Evolutionary conservation across 805 yeast genomes (phyloP), one percentile per base, ranked within the genome.

Genomic region (Candida endomychidarum): DNA sequence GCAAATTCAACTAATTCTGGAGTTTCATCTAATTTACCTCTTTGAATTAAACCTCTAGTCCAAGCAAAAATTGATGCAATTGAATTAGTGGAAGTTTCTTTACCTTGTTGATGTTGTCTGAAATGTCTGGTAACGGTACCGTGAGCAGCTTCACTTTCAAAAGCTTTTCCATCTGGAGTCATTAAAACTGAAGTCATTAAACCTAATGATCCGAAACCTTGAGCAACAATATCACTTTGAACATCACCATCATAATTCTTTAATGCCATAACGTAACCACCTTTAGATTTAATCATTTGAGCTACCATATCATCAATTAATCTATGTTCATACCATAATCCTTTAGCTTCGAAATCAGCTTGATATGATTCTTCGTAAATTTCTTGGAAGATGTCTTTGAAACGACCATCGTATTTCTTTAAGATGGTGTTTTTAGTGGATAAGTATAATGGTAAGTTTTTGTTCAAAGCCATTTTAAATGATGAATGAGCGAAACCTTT

Each of bases 171-270:
- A 64, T 85, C 91, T 38, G 91, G 90, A 12, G 91, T 81, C 69
- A 84, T 80, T 49, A 85, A 74, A 28, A 81, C 86, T 8, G 93
- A 85, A 8, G 93, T 84, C 93, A 85, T 85, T 49, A 85, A 72
- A 39, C 93, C 93, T 48, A 85, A 69, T 2, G 91, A 84, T 17
- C 93, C 93, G 50, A 85, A 85, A 33, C 93, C 93, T 65, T 85
- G 93, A 3, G 93, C 93, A 41, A 85, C 90, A 47, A 85, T 84
- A 60, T 85, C 93, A 5, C 86, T 79, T 62, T 83, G 88, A 40
- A 85, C 93, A 59, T 85, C 93, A 63, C 93, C 93, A 59, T 85
- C 93, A 57, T 85, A 85, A 63, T 85, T 85, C 63, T 85, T 85
- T 71, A 85, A 70, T 35, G 91, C 91, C 72, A 85, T 75, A 46